Base-by-base conservation (phyloP, 208 protist species). In the Leishmania arabica region DNA sequence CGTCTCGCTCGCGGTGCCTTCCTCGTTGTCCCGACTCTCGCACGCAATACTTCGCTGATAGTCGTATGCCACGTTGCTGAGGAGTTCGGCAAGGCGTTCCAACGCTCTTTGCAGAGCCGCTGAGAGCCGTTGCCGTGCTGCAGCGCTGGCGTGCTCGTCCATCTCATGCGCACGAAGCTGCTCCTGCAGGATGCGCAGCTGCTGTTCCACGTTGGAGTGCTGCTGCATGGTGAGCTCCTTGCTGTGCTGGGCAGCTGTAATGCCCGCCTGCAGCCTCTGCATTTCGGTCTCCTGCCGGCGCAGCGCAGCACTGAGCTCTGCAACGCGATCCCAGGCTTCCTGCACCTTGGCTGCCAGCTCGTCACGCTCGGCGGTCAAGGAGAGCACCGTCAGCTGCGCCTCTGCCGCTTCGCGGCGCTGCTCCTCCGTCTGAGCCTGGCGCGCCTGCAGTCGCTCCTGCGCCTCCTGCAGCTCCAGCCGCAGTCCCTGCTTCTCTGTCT, bases 321-420 rank as follows among this genome's bases (percentile, higher is more conserved):
- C 91, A 15, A 93, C 85, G 24, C 73, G 84, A 34, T 85, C 47
- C 92, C 93, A 95, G 66, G 90, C 90, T 42, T 93, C 92, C 58
- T 82, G 80, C 69, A 95, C 81, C 74, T 90, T 91, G 19, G 34
- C 81, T 42, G 86, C 79, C 21, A 95, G 84, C 53, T 91, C 92
- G 72, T 95, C 91, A 49, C 91, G 87, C 84, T 95, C 90, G 19
- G 89, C 88, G 1, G 82, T 86, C 31, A 95, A 58, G 7, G 88
- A 72, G 54, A 87, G 80, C 17, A 86, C 74, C 24, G 51, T 24
- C 66, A 95, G 78, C 42, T 84, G 84, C 15, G 86, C 81, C 17
- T 90, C 83, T 13, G 69, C 83, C 0, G 86, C 60, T 8, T 90
- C 90, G 62, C 84, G 84, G 37, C 88, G 86, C 60, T 90, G 88